Evolutionary conservation across 345 rosid species (phyloP).

Genomic region (Crucihimalaya himalaica): DNA sequence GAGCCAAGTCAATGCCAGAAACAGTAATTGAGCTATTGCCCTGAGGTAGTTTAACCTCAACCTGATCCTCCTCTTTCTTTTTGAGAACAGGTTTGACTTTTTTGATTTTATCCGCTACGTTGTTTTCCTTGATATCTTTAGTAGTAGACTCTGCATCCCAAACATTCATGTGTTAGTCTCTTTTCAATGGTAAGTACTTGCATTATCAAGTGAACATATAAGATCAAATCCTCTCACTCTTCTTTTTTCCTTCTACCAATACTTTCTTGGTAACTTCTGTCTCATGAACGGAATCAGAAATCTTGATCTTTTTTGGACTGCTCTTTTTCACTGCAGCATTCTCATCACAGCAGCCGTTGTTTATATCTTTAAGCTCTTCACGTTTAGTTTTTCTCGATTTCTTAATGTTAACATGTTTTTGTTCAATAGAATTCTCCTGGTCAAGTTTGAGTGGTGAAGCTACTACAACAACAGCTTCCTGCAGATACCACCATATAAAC

Average conservation of each 20-base stretch:
- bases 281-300: constrained; percentile 29
- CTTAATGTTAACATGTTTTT: constrained; percentile 10
- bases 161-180: background rate
- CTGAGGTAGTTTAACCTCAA: constrained; percentile 52
- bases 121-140: constrained; percentile 22
- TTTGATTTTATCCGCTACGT: constrained; percentile 9
- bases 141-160: constrained; percentile 7
- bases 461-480: constrained; percentile 37
- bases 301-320: constrained; percentile 28
- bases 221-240: constrained; percentile 10
- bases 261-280: constrained; percentile 16
- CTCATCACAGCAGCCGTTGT: constrained; percentile 31
- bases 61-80: constrained; percentile 37
- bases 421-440: constrained; percentile 59
- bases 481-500: constrained; percentile 37
- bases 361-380: constrained; percentile 46
- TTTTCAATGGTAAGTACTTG: background rate
- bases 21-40: constrained; percentile 52
- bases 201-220: background rate
- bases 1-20: constrained; percentile 60
- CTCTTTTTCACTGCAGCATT: constrained; percentile 30
- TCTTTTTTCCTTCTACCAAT: constrained; percentile 18
- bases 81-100: constrained; percentile 4
- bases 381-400: background rate
- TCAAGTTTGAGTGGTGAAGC: constrained; percentile 47